Conservation (phyloP, 768 basidiomycete genomes). For the Russula brevipes region DNA sequence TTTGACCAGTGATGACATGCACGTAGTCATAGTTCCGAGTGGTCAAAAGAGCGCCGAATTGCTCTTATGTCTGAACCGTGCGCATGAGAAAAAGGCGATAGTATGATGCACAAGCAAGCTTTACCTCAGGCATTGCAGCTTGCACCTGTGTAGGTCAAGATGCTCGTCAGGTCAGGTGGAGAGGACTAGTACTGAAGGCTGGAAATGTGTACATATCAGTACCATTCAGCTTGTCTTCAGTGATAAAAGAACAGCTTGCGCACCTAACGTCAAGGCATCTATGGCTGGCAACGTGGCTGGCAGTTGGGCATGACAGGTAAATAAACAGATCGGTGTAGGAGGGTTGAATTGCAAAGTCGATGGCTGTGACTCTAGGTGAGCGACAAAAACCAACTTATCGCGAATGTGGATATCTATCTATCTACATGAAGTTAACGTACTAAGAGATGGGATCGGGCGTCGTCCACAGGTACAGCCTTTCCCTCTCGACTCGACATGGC, state of each 20-base stretch:
- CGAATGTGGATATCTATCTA: conserved; percentile 9
- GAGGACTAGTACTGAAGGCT: not conserved
- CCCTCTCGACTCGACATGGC: not conserved
- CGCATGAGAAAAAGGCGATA: too few species aligned
- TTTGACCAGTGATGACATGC: too few species aligned
- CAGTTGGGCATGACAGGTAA: not conserved
- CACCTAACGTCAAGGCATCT: conserved; percentile 9
- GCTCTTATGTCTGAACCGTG: too few species aligned
- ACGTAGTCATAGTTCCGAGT: too few species aligned
- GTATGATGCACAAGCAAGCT: too few species aligned
- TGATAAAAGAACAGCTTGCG: not conserved
- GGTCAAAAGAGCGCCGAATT: too few species aligned
- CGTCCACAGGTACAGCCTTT: not conserved
- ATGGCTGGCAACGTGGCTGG: not conserved
- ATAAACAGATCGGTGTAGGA: not conserved
- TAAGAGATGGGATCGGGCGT: not conserved
- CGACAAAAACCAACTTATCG: conserved; percentile 4
- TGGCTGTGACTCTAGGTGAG: conserved; percentile 6
- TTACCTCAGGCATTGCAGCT: too few species aligned
- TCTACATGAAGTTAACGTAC: conserved; percentile 1
- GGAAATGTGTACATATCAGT: not conserved
- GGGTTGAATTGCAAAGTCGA: conserved; percentile 12
- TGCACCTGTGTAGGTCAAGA: too few species aligned
- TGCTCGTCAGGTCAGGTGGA: too few species aligned
- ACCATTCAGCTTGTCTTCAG: not conserved